phyloP scores from a whole-genome alignment of 495 filamentous ascomycete genomes.

The Penicillium taxi region DNA sequence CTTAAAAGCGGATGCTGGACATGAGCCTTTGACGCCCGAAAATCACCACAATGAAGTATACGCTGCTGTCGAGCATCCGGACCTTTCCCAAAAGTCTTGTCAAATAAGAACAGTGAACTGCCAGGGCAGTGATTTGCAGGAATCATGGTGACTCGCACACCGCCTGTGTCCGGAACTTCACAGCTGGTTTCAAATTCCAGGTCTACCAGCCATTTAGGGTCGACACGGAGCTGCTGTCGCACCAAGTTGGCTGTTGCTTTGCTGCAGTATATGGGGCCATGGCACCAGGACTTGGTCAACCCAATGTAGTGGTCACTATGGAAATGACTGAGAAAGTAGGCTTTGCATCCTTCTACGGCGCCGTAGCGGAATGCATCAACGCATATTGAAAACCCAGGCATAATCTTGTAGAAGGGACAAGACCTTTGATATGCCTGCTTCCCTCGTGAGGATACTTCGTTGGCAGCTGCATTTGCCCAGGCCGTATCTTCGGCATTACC shows the following conservation, averaged over 20 bases:
- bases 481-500: constrained; percentile 81
- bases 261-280: constrained; percentile 96
- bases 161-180: constrained; percentile 70
- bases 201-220: constrained; percentile 76
- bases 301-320: constrained; percentile 97
- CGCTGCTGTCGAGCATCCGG: constrained; percentile 55
- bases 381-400: constrained; percentile 83
- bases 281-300: constrained; percentile 76
- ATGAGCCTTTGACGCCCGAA: constrained; percentile 82
- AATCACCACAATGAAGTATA: constrained; percentile 92
- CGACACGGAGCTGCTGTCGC: constrained; percentile 72
- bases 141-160: constrained; percentile 88
- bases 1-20: constrained; percentile 72
- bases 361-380: constrained; percentile 97
- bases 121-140: constrained; percentile 95
- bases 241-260: constrained; percentile 86
- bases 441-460: constrained; percentile 70
- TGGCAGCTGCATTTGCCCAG: constrained; percentile 78
- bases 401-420: constrained; percentile 97
- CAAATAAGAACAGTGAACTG: constrained; percentile 87
- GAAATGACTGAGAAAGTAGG: constrained; percentile 97
- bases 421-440: constrained; percentile 83
- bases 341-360: constrained; percentile 80
- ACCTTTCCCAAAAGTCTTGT: constrained; percentile 59
- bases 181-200: constrained; percentile 77